Evolutionary conservation across 2,329 filamentous ascomycete species (phyloP).

Genomic region (Chaetomium sp.): DNA sequence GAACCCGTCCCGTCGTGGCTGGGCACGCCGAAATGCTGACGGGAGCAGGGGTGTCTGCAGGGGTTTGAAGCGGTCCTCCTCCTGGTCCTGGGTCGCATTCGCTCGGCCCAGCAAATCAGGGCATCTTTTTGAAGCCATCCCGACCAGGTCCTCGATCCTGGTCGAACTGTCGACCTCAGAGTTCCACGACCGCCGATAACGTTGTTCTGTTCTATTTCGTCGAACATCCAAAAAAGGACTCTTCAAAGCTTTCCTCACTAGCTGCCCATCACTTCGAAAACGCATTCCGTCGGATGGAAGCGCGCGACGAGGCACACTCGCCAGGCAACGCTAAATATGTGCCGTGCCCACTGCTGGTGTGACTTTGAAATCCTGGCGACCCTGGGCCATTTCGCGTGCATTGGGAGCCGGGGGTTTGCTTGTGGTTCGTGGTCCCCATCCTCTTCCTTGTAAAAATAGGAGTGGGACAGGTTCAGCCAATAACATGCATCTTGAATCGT

Average conservation of each 20-base stretch:
- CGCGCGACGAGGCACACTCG: not conserved
- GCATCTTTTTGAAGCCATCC: not conserved
- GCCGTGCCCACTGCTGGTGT: not conserved
- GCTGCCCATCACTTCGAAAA: not conserved
- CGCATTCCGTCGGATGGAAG: not conserved
- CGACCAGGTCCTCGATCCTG: not conserved
- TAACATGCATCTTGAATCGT: not conserved
- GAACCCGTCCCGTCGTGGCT: constrained; percentile 15
- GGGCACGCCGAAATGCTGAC: constrained; percentile 14
- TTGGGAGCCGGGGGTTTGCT: not conserved
- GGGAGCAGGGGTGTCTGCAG: constrained; percentile 8
- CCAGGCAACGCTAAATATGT: not conserved
- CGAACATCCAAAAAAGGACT: not conserved
- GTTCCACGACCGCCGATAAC: not conserved
- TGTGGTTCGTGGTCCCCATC: not conserved
- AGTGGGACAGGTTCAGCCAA: not conserved
- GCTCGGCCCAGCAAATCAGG: not conserved
- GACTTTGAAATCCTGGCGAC: constrained; percentile 7
- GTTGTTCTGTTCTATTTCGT: not conserved
- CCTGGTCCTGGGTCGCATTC: too few species aligned
- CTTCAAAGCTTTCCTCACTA: not conserved
- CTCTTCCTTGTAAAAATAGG: constrained; percentile 16
- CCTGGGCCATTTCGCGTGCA: constrained; percentile 15
- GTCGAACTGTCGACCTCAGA: not conserved
- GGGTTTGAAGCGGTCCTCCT: constrained; percentile 2